These are phyloP conservation scores for Colletotrichum sp. DNA, from an alignment of 2,329 filamentous ascomycete species.

Conservation along the genomic window DNA sequence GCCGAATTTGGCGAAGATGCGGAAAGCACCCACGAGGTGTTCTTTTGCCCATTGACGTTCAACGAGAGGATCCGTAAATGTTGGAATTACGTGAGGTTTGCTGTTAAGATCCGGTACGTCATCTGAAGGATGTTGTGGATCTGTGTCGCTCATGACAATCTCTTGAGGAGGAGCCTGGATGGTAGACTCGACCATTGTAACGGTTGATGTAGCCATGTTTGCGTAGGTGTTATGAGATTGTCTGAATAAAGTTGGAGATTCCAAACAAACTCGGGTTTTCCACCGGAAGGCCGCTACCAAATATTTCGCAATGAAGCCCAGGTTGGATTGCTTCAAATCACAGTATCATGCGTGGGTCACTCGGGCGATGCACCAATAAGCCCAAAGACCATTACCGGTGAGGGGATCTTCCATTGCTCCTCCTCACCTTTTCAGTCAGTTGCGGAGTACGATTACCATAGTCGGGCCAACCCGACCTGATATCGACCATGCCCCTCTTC, in stretches of 20 bases:
- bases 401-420: not conserved
- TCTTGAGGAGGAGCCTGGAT: not conserved
- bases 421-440: not conserved
- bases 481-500: not conserved
- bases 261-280: not conserved
- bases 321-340: not conserved
- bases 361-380: not conserved
- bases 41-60: not conserved
- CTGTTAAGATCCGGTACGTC: not conserved
- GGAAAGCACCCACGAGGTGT: not conserved
- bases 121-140: not conserved
- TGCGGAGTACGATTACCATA: not conserved
- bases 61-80: not conserved
- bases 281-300: rapidly evolving
- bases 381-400: not conserved
- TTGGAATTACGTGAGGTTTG: not conserved
- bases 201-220: not conserved
- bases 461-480: not conserved
- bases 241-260: not conserved
- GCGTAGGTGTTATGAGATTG: not conserved
- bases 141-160: not conserved
- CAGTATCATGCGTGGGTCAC: not conserved
- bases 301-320: not conserved
- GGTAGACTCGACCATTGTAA: not conserved
- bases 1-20: not conserved